These are phyloP conservation scores for Didymella lethalis DNA, from an alignment of 2,329 filamentous ascomycete species.

Conservation along the genomic window DNA sequence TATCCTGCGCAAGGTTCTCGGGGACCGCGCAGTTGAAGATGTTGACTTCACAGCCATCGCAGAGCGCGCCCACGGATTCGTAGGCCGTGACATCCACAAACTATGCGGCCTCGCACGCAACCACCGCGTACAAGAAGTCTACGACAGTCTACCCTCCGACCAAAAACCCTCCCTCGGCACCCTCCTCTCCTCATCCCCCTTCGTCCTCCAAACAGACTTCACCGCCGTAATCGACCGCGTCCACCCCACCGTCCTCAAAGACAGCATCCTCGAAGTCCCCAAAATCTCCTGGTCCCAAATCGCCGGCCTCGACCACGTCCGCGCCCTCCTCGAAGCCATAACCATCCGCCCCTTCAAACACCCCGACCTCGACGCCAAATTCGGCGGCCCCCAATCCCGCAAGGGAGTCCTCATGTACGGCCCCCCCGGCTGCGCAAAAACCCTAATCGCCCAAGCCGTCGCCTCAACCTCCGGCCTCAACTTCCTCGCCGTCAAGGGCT, in stretches of 20 bases:
- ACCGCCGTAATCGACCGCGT: slow-evolving; percentile 71
- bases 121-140: slow-evolving; percentile 35
- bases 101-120: slow-evolving; percentile 66
- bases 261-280: slow-evolving; percentile 86
- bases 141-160: slow-evolving; percentile 30
- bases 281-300: slow-evolving; percentile 88
- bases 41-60: slow-evolving; percentile 65
- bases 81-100: slow-evolving; percentile 75
- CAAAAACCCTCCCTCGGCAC: slow-evolving; percentile 34
- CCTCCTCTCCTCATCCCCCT: slow-evolving; percentile 28
- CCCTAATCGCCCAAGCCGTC: slow-evolving; percentile 86
- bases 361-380: slow-evolving; percentile 47
- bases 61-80: slow-evolving; percentile 85
- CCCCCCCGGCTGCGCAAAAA: slow-evolving; percentile 94
- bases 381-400: slow-evolving; percentile 58
- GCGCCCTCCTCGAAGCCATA: slow-evolving; percentile 65
- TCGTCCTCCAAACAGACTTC: slow-evolving; percentile 61
- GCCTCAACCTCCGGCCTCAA: slow-evolving; percentile 91
- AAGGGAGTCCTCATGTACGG: slow-evolving; percentile 91
- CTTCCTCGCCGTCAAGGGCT: slow-evolving; percentile 93
- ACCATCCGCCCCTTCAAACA: slow-evolving; percentile 65
- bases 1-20: slow-evolving; percentile 66
- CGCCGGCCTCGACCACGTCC: slow-evolving; percentile 81
- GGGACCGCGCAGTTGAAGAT: slow-evolving; percentile 61
- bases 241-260: slow-evolving; percentile 85